Percentiles rank a stretch among this genome's conserved stretches.
These are phyloP conservation scores for Carex littledalei DNA, from an alignment of 176 grass and related monocot species.

Conservation along the genomic window DNA sequence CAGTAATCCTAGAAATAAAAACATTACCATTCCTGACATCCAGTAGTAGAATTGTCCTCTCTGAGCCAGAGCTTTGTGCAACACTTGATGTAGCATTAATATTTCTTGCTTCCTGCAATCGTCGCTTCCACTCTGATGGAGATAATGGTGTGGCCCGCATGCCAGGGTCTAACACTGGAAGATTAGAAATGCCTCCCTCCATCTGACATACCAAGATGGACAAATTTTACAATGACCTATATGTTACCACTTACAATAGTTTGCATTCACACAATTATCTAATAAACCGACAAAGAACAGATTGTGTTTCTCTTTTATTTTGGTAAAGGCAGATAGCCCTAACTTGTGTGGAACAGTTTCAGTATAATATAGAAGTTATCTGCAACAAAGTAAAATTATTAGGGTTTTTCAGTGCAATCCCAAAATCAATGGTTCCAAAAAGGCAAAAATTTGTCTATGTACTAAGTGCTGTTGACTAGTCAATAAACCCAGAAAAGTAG, in stretches of 20 bases:
- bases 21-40: slow-evolving; percentile 92
- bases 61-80: slow-evolving; percentile 18
- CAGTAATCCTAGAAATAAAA: not conserved
- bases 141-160: slow-evolving; percentile 65
- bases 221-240: slow-evolving; percentile 3
- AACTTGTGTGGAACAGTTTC: not conserved
- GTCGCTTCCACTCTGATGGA: slow-evolving; percentile 67
- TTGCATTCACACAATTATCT: not conserved
- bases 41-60: slow-evolving; percentile 53
- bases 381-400: not conserved
- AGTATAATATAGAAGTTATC: not conserved
- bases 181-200: slow-evolving; percentile 77
- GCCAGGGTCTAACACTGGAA: slow-evolving; percentile 63
- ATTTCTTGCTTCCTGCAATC: slow-evolving; percentile 41
- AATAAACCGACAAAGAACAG: not conserved
- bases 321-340: not conserved
- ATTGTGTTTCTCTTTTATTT: not conserved
- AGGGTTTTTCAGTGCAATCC: not conserved
- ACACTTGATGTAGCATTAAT: slow-evolving; percentile 20
- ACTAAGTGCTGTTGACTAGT: not conserved
- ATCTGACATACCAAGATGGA: slow-evolving; percentile 44
- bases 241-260: not conserved
- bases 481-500: not conserved
- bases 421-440: not conserved
- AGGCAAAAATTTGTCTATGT: not conserved